Evolutionary conservation across 805 yeast species (phyloP), one percentile per base, ranked within the genome.

Genomic region (Pichia californica): DNA sequence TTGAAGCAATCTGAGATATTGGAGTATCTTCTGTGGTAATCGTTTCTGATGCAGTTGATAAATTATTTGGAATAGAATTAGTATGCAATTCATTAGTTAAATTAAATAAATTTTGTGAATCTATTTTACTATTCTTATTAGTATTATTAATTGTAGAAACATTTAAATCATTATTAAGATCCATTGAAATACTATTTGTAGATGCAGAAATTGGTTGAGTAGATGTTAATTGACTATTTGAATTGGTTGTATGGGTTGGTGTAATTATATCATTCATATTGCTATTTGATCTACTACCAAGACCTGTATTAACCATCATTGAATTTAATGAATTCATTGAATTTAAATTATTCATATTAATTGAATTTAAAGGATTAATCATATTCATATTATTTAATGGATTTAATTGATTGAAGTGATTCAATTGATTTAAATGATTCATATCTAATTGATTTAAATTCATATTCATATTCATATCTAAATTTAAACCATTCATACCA

Each of bases 221-320:
- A 25, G 27, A 25, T 19, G 18, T 15, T 13, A n/a, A n/a, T n/a
- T n/a, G n/a, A n/a, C n/a, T n/a, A n/a, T n/a, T n/a, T n/a, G n/a
- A n/a, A n/a, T n/a, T n/a, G n/a, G n/a, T n/a, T n/a, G n/a, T n/a
- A n/a, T n/a, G n/a, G n/a, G n/a, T n/a, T n/a, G n/a, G n/a, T n/a
- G n/a, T n/a, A n/a, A n/a, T n/a, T 29, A 37, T 2, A 32, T 21
- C 31, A 23, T 26, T 26, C 36, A 42, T 30, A 20, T 15, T 15
- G 31, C 34, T 36, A 26, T 41, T 41, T 14, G 40, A 41, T 23
- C 41, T 32, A 31, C 25, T 19, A 20, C 19, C 30, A 2, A 31
- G 18, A 13, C 40, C 31, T 7, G 30, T 7, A n/a, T 16, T 18
- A 11, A 33, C n/a, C 31, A 37, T 31, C 27, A 38, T 11, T 16